Conservation (phyloP, 2,329 filamentous ascomycete genomes). For the Sclerotiophoma versabilis region DNA sequence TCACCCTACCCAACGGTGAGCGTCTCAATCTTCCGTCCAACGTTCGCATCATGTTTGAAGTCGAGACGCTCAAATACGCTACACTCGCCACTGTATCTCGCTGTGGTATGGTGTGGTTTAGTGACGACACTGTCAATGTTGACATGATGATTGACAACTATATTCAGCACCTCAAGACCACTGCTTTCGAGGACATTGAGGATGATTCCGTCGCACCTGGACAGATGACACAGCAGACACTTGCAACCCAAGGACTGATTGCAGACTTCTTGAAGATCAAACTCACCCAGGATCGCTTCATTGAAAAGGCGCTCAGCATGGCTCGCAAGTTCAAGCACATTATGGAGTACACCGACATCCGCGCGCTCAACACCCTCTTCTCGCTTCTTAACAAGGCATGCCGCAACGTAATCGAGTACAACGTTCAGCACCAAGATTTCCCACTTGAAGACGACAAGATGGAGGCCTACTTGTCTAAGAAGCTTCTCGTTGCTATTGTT, state of each 20-base stretch:
- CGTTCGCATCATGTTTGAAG: conserved; percentile 99
- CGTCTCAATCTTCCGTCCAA: conserved; percentile 93
- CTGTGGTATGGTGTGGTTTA: conserved; percentile 99
- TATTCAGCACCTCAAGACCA: conserved; percentile 79
- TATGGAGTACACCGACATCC: conserved; percentile 95
- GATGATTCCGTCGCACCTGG: conserved; percentile 78
- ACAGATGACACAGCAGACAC: conserved; percentile 66
- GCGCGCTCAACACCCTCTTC: conserved; percentile 91
- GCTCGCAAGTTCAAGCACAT: conserved; percentile 88
- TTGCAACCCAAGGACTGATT: conserved; percentile 79
- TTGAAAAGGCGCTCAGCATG: conserved; percentile 76
- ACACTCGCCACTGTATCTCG: conserved; percentile 98
- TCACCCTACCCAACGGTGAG: conserved; percentile 97
- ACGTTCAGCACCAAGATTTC: conserved; percentile 92
- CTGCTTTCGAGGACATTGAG: conserved; percentile 92
- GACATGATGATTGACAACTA: conserved; percentile 94
- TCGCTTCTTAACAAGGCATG: conserved; percentile 94
- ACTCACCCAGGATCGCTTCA: conserved; percentile 80
- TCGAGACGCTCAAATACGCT: conserved; percentile 96
- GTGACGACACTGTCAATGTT: conserved; percentile 92
- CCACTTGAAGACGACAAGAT: conserved; percentile 88
- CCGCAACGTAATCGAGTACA: conserved; percentile 93
- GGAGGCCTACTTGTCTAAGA: conserved; percentile 90
- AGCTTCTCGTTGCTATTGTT: conserved; percentile 87
- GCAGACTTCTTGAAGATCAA: conserved; percentile 80